phyloP scores from a whole-genome alignment of 2,329 filamentous ascomycete species.

The Thielaviopsis punctulata region DNA sequence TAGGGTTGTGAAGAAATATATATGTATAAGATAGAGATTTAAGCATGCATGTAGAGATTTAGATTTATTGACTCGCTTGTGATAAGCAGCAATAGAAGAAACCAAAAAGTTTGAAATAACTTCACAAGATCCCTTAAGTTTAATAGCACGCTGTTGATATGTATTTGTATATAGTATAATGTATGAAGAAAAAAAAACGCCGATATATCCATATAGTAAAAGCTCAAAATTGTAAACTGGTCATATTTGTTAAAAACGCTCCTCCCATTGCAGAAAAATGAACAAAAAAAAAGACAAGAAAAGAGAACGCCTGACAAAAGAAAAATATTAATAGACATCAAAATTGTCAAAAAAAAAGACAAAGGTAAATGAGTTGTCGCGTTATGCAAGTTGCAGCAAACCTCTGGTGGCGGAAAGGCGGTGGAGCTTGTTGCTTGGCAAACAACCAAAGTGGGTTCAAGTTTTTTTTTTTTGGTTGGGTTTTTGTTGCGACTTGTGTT shows the following conservation, averaged over 20 bases:
- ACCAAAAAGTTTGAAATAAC: neutral
- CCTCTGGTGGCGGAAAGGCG: neutral
- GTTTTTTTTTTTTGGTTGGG: neutral
- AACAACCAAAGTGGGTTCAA: neutral
- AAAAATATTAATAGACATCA: neutral
- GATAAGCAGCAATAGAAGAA: too few species aligned
- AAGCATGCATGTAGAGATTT: too few species aligned
- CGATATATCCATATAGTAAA: neutral
- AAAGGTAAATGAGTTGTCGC: neutral
- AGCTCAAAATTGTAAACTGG: neutral
- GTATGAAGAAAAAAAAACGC: neutral
- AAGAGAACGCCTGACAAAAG: slow-evolving; percentile 5
- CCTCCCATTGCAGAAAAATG: neutral
- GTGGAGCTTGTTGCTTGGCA: neutral
- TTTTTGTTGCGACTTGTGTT: neutral
- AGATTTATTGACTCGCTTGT: too few species aligned
- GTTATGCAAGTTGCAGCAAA: neutral
- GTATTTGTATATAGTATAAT: too few species aligned
- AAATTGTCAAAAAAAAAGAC: neutral
- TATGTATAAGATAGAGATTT: too few species aligned
- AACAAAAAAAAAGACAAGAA: slow-evolving; percentile 6
- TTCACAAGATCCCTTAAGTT: too few species aligned
- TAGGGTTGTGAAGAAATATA: too few species aligned
- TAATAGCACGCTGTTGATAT: too few species aligned
- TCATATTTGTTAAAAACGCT: neutral